A percentile compares a stretch with the other conserved stretches of the same genome.
Conservation (phyloP, 345 rosid species). For the Chamaenerion angustifolium region DNA sequence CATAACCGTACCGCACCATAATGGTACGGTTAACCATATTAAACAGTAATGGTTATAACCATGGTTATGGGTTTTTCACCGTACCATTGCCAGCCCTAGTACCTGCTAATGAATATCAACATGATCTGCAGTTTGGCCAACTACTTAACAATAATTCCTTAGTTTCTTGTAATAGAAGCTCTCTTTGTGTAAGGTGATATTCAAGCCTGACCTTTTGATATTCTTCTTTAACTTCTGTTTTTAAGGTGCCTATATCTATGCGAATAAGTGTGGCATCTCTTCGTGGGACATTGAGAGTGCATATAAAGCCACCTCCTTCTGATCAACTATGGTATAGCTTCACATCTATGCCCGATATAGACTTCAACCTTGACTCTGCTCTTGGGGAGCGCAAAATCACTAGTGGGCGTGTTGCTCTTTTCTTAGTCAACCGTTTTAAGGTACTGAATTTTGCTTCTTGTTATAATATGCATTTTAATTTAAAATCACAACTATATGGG, state of each 20-base stretch:
- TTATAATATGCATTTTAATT: too few relatives aligned
- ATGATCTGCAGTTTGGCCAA: too few relatives aligned
- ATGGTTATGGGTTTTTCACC: too few relatives aligned
- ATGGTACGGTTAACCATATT: too few relatives aligned
- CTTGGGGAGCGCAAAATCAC: conserved; percentile 84
- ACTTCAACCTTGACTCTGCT: conserved; percentile 58
- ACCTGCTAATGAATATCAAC: too few relatives aligned
- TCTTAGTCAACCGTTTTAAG: conserved; percentile 74
- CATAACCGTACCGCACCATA: too few relatives aligned
- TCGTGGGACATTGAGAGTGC: conserved; percentile 67
- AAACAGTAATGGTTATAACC: too few relatives aligned
- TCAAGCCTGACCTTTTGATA: background rate
- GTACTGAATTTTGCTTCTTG: conserved; percentile 14
- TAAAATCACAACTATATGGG: too few relatives aligned
- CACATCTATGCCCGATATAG: conserved; percentile 81
- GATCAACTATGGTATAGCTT: conserved; percentile 90
- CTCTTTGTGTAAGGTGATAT: too few relatives aligned
- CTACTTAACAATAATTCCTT: background rate
- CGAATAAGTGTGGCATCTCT: conserved; percentile 67
- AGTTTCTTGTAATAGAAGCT: background rate
- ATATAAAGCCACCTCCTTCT: conserved; percentile 88
- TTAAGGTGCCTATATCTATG: conserved; percentile 76
- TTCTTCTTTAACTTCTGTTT: conserved; percentile 4
- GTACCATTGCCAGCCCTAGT: too few relatives aligned
- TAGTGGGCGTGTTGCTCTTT: conserved; percentile 49